These are phyloP conservation scores for Rhytidiadelphus loreus DNA, from an alignment of 225 moss, liverwort and hornwort genomes.

Conservation along the genomic window DNA sequence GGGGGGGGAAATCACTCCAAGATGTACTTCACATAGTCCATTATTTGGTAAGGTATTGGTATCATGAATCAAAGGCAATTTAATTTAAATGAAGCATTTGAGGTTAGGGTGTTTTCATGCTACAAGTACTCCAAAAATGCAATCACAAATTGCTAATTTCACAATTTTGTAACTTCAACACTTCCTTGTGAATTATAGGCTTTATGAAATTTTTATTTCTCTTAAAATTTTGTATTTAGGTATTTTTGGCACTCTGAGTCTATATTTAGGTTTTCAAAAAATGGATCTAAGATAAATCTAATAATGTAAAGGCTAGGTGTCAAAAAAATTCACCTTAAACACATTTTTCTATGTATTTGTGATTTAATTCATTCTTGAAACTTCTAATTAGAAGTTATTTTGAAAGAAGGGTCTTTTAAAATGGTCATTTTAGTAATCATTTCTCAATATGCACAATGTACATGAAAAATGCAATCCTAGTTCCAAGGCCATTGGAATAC, in stretches of 20 bases:
- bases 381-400: neutral
- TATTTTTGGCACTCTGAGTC: no score
- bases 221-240: fast-evolving
- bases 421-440: neutral
- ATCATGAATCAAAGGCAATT: neutral
- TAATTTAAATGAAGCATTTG: neutral
- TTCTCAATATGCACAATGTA: fast-evolving
- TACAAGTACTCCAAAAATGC: neutral
- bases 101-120: fast-evolving
- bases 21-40: no score
- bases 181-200: neutral
- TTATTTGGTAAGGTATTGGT: fast-evolving
- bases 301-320: fast-evolving
- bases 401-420: neutral
- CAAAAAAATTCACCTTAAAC: neutral
- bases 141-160: neutral
- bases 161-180: neutral
- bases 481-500: fast-evolving
- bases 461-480: fast-evolving
- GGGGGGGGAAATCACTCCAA: fast-evolving
- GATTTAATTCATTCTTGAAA: fast-evolving
- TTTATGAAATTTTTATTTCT: neutral
- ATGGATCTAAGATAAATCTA: neutral
- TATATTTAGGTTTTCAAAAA: neutral
- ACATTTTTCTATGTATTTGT: neutral